phyloP scores from a whole-genome alignment of 768 basidiomycete species.

The Ramaria sp. region DNA sequence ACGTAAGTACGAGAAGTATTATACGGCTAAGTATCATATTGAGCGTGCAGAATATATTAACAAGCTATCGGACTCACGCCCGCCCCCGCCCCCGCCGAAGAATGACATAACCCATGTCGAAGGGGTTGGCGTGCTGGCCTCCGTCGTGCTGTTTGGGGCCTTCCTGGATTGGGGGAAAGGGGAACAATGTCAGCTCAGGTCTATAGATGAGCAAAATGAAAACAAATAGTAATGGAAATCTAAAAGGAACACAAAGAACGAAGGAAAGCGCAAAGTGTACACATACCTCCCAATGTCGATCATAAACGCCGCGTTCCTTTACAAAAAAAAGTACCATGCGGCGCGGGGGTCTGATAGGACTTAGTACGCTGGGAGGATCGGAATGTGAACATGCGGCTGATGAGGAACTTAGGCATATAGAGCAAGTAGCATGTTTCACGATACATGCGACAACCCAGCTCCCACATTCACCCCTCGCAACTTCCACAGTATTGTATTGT shows the following conservation, averaged over 20 bases:
- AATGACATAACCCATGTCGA: constrained; percentile 91
- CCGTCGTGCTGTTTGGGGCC: constrained; percentile 82
- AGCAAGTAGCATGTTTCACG: background rate
- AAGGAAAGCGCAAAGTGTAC: background rate
- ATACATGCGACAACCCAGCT: too few relatives aligned
- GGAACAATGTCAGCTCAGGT: background rate
- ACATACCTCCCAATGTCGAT: constrained; percentile 78
- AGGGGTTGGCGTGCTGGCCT: constrained; percentile 66
- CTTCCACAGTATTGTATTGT: too few relatives aligned
- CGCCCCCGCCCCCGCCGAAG: constrained; percentile 78
- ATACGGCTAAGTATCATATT: too few relatives aligned
- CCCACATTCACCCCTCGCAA: constrained; percentile 63
- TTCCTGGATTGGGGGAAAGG: constrained; percentile 38
- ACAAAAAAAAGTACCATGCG: background rate
- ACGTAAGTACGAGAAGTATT: too few relatives aligned
- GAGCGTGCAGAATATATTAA: background rate
- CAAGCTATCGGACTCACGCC: constrained; percentile 36
- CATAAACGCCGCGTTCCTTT: constrained; percentile 90
- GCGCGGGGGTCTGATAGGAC: constrained; percentile 73
- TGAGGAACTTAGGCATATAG: too few relatives aligned
- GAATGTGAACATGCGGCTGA: background rate
- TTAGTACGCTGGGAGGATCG: constrained; percentile 59
- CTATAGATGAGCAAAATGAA: background rate
- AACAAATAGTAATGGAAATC: too few relatives aligned
- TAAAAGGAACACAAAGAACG: background rate